These are phyloP conservation scores for Paramyrothecium roridum DNA, from an alignment of 2,329 filamentous ascomycete species.

Conservation along the genomic window DNA sequence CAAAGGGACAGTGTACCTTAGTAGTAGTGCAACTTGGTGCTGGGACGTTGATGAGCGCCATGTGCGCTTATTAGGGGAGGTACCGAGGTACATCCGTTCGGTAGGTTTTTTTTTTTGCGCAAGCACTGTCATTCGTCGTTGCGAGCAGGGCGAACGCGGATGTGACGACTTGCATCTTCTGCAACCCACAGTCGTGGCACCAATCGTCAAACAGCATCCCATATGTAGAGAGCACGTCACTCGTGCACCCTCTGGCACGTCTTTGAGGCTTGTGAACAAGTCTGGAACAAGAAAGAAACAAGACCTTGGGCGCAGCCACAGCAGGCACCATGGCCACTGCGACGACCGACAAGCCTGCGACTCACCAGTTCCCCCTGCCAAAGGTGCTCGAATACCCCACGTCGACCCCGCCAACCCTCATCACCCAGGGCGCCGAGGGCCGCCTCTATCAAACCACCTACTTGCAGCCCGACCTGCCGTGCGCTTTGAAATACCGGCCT, in stretches of 20 bases:
- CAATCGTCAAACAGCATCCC: neutral
- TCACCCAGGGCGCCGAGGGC: conserved; percentile 93
- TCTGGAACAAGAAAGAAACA: neutral
- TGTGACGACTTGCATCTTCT: neutral
- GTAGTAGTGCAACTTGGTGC: too few relatives aligned
- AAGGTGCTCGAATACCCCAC: conserved; percentile 61
- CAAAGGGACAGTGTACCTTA: too few relatives aligned
- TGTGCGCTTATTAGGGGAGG: too few relatives aligned
- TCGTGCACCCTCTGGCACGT: neutral
- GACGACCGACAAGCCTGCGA: conserved; percentile 7
- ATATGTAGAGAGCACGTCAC: neutral
- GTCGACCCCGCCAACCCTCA: conserved; percentile 60
- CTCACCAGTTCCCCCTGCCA: conserved; percentile 51
- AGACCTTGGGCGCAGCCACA: conserved; percentile 9
- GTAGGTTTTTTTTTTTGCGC: neutral
- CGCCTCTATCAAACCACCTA: conserved; percentile 87
- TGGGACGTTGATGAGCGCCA: too few relatives aligned
- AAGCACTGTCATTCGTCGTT: neutral
- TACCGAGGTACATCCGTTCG: neutral
- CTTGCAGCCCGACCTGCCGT: conserved; percentile 63
- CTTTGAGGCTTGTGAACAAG: neutral
- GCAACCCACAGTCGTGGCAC: neutral
- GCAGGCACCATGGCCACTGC: neutral
- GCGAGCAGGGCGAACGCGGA: neutral
- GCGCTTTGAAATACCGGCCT: conserved; percentile 88